Percentiles rank a stretch among this genome's conserved stretches.
Conservation (phyloP, 1,284 basidiomycete genomes). For the Acaromyces ingoldii region DNA sequence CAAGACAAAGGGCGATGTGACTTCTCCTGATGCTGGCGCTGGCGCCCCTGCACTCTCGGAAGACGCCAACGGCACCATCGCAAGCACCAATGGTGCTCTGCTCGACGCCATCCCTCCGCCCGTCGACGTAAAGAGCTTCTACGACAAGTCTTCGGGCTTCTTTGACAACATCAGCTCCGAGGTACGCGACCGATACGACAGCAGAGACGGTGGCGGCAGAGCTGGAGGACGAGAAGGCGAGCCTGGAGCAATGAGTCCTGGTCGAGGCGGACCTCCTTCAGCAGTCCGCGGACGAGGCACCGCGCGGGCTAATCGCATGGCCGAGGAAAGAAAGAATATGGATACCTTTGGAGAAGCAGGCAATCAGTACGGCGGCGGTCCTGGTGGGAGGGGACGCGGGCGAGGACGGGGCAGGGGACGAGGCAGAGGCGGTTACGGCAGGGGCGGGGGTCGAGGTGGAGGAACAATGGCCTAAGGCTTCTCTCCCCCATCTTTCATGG, state of each 20-base stretch:
- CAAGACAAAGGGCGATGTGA: constrained; percentile 35
- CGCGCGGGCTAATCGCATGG: constrained; percentile 30
- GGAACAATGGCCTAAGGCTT: too few relatives aligned
- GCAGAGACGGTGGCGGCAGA: constrained; percentile 13
- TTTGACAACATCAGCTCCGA: constrained; percentile 49
- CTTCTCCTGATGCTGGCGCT: constrained; percentile 1
- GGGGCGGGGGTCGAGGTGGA: background rate
- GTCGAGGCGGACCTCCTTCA: constrained; percentile 18
- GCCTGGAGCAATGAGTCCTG: constrained; percentile 5
- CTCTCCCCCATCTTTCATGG: too few relatives aligned
- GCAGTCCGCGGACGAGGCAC: constrained; percentile 24
- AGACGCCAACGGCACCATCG: background rate
- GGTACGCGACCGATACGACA: constrained; percentile 43
- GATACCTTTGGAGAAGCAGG: constrained; percentile 44
- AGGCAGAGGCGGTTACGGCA: constrained; percentile 10
- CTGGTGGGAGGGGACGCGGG: constrained; percentile 7
- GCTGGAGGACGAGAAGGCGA: constrained; percentile 12
- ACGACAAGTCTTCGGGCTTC: constrained; percentile 47
- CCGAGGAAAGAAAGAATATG: constrained; percentile 44
- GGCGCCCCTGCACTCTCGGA: background rate
- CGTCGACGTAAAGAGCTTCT: constrained; percentile 24
- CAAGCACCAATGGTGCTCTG: constrained; percentile 9
- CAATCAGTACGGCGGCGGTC: background rate
- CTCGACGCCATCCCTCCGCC: constrained; percentile 44
- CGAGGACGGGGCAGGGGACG: constrained; percentile 11